Evolutionary conservation across 2,329 filamentous ascomycete genomes (phyloP).

Genomic region (Alternaria sp.): DNA sequence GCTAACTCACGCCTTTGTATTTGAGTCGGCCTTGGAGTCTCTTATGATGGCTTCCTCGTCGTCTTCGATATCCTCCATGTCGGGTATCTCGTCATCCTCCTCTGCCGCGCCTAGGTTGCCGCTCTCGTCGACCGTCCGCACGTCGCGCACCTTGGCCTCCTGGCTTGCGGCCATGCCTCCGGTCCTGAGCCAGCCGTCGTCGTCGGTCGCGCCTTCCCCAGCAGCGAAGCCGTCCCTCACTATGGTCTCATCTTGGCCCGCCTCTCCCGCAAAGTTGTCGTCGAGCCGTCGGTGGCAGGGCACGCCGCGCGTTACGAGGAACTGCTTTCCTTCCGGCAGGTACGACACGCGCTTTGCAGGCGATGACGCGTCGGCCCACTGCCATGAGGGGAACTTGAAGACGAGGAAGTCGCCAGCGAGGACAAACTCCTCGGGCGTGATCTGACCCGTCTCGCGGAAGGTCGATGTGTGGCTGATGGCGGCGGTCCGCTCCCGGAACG

Average conservation of each 20-base stretch:
- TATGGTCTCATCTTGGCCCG: slow-evolving; percentile 83
- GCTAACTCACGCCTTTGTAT: slow-evolving; percentile 61
- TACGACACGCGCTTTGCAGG: slow-evolving; percentile 78
- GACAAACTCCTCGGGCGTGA: slow-evolving; percentile 96
- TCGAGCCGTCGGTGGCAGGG: slow-evolving; percentile 91
- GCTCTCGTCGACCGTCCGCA: slow-evolving; percentile 86
- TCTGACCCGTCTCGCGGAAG: slow-evolving; percentile 91
- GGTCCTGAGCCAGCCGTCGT: slow-evolving; percentile 91
- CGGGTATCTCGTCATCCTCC: slow-evolving; percentile 81
- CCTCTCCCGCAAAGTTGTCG: slow-evolving; percentile 89
- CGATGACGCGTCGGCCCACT: slow-evolving; percentile 90
- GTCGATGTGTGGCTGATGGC: slow-evolving; percentile 89
- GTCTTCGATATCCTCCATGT: slow-evolving; percentile 97
- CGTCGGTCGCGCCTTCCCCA: slow-evolving; percentile 61
- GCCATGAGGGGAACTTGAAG: slow-evolving; percentile 99
- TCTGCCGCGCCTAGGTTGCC: slow-evolving; percentile 82
- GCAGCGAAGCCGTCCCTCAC: slow-evolving; percentile 75
- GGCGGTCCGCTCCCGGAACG: slow-evolving; percentile 87
- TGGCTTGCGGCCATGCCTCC: slow-evolving; percentile 78
- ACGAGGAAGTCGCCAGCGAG: slow-evolving; percentile 96
- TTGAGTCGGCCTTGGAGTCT: slow-evolving; percentile 55
- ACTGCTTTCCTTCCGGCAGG: slow-evolving; percentile 90
- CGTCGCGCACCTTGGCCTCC: slow-evolving; percentile 77
- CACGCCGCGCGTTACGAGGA: slow-evolving; percentile 90
- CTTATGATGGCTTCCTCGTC: slow-evolving; percentile 94